These are phyloP conservation scores for Cyclocybe aegerita DNA, from an alignment of 768 basidiomycete species.

Conservation along the genomic window DNA sequence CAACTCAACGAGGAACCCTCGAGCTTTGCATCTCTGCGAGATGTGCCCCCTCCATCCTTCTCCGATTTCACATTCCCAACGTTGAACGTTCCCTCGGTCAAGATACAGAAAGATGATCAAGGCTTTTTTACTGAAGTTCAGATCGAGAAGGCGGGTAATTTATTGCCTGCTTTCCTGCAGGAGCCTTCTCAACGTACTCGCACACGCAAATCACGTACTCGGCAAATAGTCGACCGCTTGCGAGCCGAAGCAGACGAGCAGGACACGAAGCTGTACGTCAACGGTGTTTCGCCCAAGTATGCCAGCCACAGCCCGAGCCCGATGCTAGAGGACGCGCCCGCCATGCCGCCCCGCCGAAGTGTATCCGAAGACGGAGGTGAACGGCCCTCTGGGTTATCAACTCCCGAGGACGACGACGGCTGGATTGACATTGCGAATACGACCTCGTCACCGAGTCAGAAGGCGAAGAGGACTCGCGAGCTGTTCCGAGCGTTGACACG, in stretches of 20 bases:
- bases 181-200: constrained; percentile 36
- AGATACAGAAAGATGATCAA: constrained; percentile 52
- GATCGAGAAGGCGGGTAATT: constrained; percentile 24
- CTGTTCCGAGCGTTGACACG: constrained; percentile 41
- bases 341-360: constrained; percentile 32
- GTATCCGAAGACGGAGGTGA: constrained; percentile 41
- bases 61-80: constrained; percentile 50
- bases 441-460: constrained; percentile 22
- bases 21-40: constrained; percentile 20
- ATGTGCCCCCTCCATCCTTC: constrained; percentile 20
- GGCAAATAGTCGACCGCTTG: constrained; percentile 58
- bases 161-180: constrained; percentile 51
- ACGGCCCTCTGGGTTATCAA: constrained; percentile 25
- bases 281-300: constrained; percentile 19
- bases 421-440: constrained; percentile 39
- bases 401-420: constrained; percentile 45
- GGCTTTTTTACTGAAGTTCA: constrained; percentile 49
- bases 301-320: constrained; percentile 36
- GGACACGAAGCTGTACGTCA: constrained; percentile 8
- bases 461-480: constrained; percentile 40
- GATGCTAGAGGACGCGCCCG: constrained; percentile 25
- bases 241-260: constrained; percentile 33
- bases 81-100: constrained; percentile 37
- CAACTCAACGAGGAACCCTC: constrained; percentile 23
- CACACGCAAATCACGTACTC: constrained; percentile 50